Percentiles rank a stretch among this genome's conserved stretches.
These are phyloP conservation scores for Niveomyces coronatus DNA, from an alignment of 2,329 filamentous ascomycete species.

Conservation along the genomic window DNA sequence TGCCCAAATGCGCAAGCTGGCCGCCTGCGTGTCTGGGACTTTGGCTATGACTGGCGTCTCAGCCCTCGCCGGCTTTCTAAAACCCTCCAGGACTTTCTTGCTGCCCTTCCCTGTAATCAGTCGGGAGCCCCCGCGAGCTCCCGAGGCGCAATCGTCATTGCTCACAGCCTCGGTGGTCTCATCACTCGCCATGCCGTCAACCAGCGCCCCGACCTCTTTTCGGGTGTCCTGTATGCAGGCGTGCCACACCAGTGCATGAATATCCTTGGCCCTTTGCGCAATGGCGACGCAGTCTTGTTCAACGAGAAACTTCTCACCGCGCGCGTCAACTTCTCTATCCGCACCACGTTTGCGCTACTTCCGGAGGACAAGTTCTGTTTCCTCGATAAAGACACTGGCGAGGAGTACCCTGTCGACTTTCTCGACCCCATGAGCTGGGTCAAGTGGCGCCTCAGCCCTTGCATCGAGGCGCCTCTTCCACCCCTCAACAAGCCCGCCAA, in stretches of 20 bases:
- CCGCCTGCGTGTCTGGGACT: conserved; percentile 72
- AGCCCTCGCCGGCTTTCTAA: conserved; percentile 67
- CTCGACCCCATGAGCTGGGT: conserved; percentile 73
- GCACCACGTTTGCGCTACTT: conserved; percentile 75
- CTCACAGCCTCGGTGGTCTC: conserved; percentile 78
- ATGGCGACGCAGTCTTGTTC: conserved; percentile 84
- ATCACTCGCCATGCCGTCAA: conserved; percentile 87
- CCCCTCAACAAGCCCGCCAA: conserved; percentile 31
- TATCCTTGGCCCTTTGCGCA: conserved; percentile 78
- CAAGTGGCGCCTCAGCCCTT: conserved; percentile 67
- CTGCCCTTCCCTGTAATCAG: conserved; percentile 64
- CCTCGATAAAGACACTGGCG: conserved; percentile 68
- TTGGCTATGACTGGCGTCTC: conserved; percentile 90
- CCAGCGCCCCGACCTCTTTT: conserved; percentile 71
- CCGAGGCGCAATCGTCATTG: conserved; percentile 68
- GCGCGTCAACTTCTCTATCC: conserved; percentile 84
- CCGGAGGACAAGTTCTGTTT: conserved; percentile 85
- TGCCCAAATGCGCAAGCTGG: conserved; percentile 64
- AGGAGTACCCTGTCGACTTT: conserved; percentile 76
- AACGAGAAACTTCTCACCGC: conserved; percentile 85
- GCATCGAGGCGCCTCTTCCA: conserved; percentile 57
- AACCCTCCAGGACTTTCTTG: conserved; percentile 63
- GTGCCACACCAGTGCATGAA: conserved; percentile 81
- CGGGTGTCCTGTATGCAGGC: conserved; percentile 77
- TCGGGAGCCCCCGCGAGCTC: conserved; percentile 38